Evolutionary conservation across 2,329 filamentous ascomycete genomes (phyloP).

Genomic region (Penicillium sp.): DNA sequence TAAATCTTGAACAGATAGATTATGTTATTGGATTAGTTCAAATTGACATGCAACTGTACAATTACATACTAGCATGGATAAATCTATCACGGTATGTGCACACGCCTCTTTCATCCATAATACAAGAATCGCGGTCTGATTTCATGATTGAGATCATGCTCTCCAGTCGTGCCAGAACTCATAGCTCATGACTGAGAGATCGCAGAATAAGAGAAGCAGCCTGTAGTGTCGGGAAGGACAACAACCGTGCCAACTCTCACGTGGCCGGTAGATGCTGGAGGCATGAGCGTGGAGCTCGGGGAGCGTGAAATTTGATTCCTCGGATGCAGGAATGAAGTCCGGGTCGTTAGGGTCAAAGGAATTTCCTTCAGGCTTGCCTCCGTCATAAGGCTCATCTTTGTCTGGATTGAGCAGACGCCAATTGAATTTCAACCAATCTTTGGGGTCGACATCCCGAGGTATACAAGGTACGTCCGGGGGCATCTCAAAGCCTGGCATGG

Average conservation of each 20-base stretch:
- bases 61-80: not conserved
- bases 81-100: not conserved
- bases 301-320: constrained; percentile 22
- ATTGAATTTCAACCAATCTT: constrained; percentile 21
- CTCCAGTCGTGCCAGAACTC: constrained; percentile 53
- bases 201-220: constrained; percentile 56
- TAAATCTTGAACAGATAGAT: no score
- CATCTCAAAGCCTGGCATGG: constrained; percentile 53
- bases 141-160: not conserved
- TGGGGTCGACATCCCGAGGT: constrained; percentile 23
- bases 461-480: constrained; percentile 37
- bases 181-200: constrained; percentile 60
- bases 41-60: not conserved
- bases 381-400: not conserved
- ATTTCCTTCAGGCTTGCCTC: not conserved
- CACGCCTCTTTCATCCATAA: not conserved
- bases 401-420: constrained; percentile 12
- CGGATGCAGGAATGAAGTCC: not conserved
- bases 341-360: not conserved
- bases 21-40: not conserved
- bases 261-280: constrained; percentile 32
- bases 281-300: constrained; percentile 39
- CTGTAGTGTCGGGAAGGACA: constrained; percentile 49
- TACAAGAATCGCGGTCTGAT: not conserved
- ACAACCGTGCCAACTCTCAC: constrained; percentile 41